Conservation (phyloP, 805 yeast genomes). For the Candida methanosorbosa region DNA sequence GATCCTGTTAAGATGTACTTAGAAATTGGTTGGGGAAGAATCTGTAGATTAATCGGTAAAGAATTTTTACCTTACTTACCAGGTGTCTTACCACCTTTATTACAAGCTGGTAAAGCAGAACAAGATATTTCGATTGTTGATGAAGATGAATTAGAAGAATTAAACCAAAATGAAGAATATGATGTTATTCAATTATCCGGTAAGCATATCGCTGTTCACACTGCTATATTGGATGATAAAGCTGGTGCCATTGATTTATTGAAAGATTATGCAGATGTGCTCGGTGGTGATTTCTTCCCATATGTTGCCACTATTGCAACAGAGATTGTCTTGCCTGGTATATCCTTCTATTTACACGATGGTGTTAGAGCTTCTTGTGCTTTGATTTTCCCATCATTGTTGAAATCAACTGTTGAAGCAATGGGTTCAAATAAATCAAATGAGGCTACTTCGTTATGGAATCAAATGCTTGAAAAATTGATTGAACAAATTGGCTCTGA, state of each 20-base stretch:
- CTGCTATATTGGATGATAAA: constrained; percentile 90
- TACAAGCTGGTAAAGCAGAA: constrained; percentile 77
- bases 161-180: constrained; percentile 84
- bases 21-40: constrained; percentile 94
- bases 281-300: constrained; percentile 75
- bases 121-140: constrained; percentile 87
- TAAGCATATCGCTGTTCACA: constrained; percentile 89
- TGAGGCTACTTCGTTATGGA: constrained; percentile 65
- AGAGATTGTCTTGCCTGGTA: constrained; percentile 79
- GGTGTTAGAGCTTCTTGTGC: constrained; percentile 94
- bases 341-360: constrained; percentile 87
- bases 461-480: constrained; percentile 55
- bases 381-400: constrained; percentile 67
- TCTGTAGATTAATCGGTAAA: constrained; percentile 76
- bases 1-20: constrained; percentile 83
- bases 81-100: constrained; percentile 80
- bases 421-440: constrained; percentile 43
- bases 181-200: constrained; percentile 89
- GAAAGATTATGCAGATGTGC: constrained; percentile 73
- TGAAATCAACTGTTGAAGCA: constrained; percentile 52
- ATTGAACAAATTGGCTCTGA: constrained; percentile 63
- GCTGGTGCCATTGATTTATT: constrained; percentile 85
- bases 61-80: constrained; percentile 82
- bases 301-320: constrained; percentile 71
- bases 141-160: constrained; percentile 78